Conservation (phyloP, 2,329 filamentous ascomycete genomes). For the Fusarium duplospermum region DNA sequence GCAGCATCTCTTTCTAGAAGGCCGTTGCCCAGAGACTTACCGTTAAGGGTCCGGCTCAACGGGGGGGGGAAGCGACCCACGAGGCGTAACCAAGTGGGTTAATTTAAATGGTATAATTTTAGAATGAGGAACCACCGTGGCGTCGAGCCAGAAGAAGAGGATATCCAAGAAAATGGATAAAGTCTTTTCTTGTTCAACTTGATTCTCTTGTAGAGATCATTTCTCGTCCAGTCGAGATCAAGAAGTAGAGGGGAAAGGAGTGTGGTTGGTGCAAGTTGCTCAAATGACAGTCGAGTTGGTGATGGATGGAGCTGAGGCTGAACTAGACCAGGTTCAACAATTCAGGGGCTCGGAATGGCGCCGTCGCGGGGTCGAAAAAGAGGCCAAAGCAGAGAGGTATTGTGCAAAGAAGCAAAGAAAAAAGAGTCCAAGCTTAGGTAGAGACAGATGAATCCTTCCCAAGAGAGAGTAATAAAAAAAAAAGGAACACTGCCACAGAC, state of each 20-base stretch:
- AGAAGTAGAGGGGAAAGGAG: not conserved
- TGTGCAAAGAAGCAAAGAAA: constrained; percentile 14
- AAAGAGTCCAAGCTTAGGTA: constrained; percentile 2
- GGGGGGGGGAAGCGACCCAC: constrained; percentile 19
- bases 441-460: not conserved
- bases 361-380: constrained; percentile 27
- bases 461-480: not conserved
- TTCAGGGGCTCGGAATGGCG: constrained; percentile 35
- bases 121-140: constrained; percentile 2
- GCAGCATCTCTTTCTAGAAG: constrained; percentile 34
- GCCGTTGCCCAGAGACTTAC: constrained; percentile 34
- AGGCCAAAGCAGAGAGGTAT: constrained; percentile 5
- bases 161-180: not conserved
- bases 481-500: constrained; percentile 21
- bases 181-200: not conserved
- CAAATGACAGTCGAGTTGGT: not conserved
- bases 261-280: not conserved
- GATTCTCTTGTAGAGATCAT: constrained; percentile 1
- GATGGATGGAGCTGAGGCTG: constrained; percentile 4
- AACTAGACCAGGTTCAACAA: constrained; percentile 17
- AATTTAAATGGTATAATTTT: constrained; percentile 38
- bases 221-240: not conserved
- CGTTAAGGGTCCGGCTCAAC: constrained; percentile 30
- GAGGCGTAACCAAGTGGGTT: constrained; percentile 32
- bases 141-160: not conserved